phyloP scores from a whole-genome alignment of 2,329 filamentous ascomycete genomes.

The Penicillium sp. region DNA sequence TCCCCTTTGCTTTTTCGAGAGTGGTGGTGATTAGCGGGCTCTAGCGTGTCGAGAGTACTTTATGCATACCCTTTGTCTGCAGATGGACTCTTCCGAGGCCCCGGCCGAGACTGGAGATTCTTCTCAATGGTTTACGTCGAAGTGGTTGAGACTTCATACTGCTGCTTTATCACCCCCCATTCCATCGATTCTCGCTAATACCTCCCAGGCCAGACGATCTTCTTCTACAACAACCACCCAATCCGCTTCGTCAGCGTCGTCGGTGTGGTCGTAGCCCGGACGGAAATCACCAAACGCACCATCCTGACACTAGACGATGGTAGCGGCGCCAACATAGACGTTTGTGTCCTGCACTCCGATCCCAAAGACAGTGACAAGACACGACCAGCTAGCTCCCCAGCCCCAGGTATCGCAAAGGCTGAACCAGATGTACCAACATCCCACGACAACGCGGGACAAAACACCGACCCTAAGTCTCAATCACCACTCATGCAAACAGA shows the following conservation, averaged over 20 bases:
- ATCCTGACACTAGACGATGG: constrained; percentile 63
- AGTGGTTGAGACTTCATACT: background rate
- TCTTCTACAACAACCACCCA: constrained; percentile 72
- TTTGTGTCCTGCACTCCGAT: constrained; percentile 48
- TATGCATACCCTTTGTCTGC: background rate
- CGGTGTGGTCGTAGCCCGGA: constrained; percentile 67
- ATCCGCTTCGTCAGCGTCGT: constrained; percentile 73
- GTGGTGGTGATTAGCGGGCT: background rate
- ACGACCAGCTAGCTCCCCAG: background rate
- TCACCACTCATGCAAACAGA: background rate
- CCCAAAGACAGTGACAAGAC: background rate
- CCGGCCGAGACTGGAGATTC: background rate
- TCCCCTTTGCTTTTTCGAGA: background rate
- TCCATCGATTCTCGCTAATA: background rate
- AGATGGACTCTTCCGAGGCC: background rate
- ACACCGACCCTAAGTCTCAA: background rate
- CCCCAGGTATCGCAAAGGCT: constrained; percentile 36
- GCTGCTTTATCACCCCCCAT: background rate
- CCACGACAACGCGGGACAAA: background rate
- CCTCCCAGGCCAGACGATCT: constrained; percentile 54
- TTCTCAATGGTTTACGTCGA: background rate
- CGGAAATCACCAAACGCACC: constrained; percentile 55
- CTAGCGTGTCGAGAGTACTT: background rate
- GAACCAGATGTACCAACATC: constrained; percentile 34
- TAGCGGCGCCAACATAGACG: constrained; percentile 60